These are phyloP conservation scores for Adansonia rubrostipa DNA, from an alignment of 441 rosid genomes.

Conservation along the genomic window DNA sequence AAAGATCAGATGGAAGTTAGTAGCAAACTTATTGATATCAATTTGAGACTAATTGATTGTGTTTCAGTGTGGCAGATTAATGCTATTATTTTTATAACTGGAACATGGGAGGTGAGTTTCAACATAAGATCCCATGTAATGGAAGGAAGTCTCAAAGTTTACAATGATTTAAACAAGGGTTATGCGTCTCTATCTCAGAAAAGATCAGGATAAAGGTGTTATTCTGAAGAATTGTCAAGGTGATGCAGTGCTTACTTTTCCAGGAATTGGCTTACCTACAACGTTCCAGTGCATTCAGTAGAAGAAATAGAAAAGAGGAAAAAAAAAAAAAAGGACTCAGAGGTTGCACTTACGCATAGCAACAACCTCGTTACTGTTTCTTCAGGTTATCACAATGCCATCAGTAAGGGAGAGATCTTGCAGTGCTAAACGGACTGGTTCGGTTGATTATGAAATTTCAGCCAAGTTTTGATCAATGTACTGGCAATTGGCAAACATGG, in stretches of 20 bases:
- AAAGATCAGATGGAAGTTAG: background rate
- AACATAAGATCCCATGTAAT: background rate
- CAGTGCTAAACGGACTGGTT: background rate
- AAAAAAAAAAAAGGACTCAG: background rate
- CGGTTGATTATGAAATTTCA: conserved; percentile 8
- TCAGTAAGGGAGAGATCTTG: background rate
- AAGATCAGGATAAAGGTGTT: conserved; percentile 13
- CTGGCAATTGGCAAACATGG: background rate
- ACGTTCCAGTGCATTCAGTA: background rate
- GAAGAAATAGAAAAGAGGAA: too few relatives aligned
- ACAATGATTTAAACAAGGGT: background rate
- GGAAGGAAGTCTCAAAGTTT: background rate
- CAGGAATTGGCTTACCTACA: conserved; percentile 8
- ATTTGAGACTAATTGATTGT: background rate
- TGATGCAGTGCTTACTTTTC: background rate
- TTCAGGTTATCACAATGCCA: background rate
- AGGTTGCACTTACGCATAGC: conserved; percentile 10
- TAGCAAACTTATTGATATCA: background rate
- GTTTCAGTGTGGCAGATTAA: background rate
- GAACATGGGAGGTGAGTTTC: background rate
- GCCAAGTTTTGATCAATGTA: background rate
- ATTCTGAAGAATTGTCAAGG: conserved; percentile 15
- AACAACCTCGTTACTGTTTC: conserved; percentile 12
- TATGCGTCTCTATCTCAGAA: background rate
- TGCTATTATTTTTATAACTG: background rate